These are phyloP conservation scores for Sporothrix globosa DNA, from an alignment of 2,329 filamentous ascomycete species.

Conservation along the genomic window DNA sequence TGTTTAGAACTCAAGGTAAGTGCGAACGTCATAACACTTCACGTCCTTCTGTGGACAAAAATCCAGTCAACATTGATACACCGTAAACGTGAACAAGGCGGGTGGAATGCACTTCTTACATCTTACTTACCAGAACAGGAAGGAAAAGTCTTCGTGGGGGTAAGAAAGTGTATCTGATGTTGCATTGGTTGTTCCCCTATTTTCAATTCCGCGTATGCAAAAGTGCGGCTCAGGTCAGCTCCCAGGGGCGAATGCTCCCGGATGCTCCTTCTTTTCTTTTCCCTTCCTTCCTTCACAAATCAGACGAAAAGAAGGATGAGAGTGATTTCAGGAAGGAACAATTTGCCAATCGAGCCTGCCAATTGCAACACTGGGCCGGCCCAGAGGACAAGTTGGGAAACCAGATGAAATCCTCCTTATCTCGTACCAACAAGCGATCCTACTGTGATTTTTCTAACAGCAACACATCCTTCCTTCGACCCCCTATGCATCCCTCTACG, in stretches of 20 bases:
- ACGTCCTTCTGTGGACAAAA: not conserved
- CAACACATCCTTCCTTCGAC: not conserved
- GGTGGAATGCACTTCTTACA: too few relatives aligned
- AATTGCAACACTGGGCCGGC: not conserved
- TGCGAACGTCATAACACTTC: not conserved
- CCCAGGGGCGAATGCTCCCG: not conserved
- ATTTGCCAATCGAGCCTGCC: not conserved
- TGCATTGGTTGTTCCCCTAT: not conserved
- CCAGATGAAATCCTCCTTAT: not conserved
- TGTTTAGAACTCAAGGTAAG: not conserved
- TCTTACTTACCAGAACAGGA: too few relatives aligned
- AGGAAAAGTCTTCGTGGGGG: too few relatives aligned
- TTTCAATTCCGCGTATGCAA: slow-evolving; percentile 4
- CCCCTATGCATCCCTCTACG: too few relatives aligned
- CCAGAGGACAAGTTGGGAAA: not conserved
- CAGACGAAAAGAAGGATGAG: not conserved
- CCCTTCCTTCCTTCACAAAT: not conserved
- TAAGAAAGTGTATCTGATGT: slow-evolving; percentile 1
- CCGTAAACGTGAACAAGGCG: not conserved
- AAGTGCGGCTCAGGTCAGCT: not conserved
- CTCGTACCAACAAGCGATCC: not conserved
- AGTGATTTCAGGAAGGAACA: slow-evolving; percentile 1
- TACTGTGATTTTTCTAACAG: not conserved
- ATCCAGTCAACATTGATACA: not conserved
- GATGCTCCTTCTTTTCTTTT: slow-evolving; percentile 1